Conservation (phyloP, 2,329 filamentous ascomycete genomes). For the Dothidotthia symphoricarpi region DNA sequence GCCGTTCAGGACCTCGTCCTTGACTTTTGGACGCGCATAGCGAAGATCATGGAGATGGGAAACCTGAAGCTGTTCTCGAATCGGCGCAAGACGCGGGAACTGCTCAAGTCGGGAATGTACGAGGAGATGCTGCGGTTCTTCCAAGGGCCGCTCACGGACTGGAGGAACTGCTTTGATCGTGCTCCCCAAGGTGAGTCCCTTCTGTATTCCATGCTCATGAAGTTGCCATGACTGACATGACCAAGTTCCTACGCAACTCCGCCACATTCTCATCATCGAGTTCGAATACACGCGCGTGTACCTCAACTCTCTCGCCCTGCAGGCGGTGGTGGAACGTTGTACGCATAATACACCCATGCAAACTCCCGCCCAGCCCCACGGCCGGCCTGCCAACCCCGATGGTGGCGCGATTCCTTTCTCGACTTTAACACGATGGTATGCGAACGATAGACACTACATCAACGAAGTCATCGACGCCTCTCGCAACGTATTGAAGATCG, state of each 20-base stretch:
- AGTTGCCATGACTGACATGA: conserved; percentile 18
- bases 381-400: conserved; percentile 28
- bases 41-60: conserved; percentile 84
- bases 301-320: conserved; percentile 87
- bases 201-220: background rate
- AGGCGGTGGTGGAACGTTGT: conserved; percentile 91
- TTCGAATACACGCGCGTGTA: conserved; percentile 95
- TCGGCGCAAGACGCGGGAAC: conserved; percentile 79
- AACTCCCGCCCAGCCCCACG: conserved; percentile 33
- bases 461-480: conserved; percentile 73
- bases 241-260: conserved; percentile 57
- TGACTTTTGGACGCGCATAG: conserved; percentile 92
- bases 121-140: conserved; percentile 78
- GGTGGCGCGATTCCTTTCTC: conserved; percentile 47
- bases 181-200: conserved; percentile 52
- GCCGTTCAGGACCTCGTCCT: conserved; percentile 57
- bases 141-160: conserved; percentile 72
- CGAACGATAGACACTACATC: conserved; percentile 61
- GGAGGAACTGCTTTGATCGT: conserved; percentile 80
- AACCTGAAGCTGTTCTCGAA: conserved; percentile 88
- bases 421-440: conserved; percentile 52
- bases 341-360: conserved; percentile 64
- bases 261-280: conserved; percentile 84
- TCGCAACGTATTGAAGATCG: conserved; percentile 71
- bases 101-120: conserved; percentile 85